Conservation (phyloP, 345 rosid species). For the Salix exigua region DNA sequence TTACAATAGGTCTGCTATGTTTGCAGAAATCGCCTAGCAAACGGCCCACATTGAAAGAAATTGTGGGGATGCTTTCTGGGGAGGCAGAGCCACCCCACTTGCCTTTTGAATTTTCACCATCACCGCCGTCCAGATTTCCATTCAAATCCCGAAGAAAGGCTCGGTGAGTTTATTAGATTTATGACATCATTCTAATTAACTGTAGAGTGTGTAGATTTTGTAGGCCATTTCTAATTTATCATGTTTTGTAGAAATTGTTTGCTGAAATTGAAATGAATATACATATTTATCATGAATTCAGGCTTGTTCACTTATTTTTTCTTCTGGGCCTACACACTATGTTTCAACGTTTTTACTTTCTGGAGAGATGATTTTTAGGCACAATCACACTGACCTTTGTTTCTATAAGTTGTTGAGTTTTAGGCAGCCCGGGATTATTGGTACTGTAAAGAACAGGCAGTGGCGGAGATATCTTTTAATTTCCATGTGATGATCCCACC, state of each 20-base stretch:
- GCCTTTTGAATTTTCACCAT: constrained; percentile 75
- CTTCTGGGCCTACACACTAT: constrained; percentile 9
- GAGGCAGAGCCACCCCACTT: constrained; percentile 59
- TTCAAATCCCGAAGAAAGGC: constrained; percentile 22
- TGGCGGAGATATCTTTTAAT: constrained; percentile 10
- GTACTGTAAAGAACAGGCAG: constrained; percentile 11
- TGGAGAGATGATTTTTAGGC: constrained; percentile 9
- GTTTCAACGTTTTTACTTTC: constrained; percentile 11
- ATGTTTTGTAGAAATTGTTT: constrained; percentile 22
- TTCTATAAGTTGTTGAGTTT: constrained; percentile 16
- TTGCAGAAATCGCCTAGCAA: constrained; percentile 63
- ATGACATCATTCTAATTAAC: constrained; percentile 16
- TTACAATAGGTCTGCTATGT: constrained; percentile 65
- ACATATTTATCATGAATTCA: constrained; percentile 1
- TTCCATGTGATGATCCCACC: constrained; percentile 20
- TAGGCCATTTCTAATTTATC: constrained; percentile 26
- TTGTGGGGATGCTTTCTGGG: constrained; percentile 68
- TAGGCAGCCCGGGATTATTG: constrained; percentile 30
- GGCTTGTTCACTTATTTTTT: constrained; percentile 2
- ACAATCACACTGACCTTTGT: constrained; percentile 19
- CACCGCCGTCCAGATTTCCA: constrained; percentile 48
- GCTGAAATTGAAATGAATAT: constrained; percentile 13
- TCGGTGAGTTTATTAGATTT: constrained; percentile 15
- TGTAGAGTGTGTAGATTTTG: constrained; percentile 33
- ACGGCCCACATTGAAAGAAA: constrained; percentile 64